phyloP scores from a whole-genome alignment of 768 basidiomycete species.

The Boletus edulis region DNA sequence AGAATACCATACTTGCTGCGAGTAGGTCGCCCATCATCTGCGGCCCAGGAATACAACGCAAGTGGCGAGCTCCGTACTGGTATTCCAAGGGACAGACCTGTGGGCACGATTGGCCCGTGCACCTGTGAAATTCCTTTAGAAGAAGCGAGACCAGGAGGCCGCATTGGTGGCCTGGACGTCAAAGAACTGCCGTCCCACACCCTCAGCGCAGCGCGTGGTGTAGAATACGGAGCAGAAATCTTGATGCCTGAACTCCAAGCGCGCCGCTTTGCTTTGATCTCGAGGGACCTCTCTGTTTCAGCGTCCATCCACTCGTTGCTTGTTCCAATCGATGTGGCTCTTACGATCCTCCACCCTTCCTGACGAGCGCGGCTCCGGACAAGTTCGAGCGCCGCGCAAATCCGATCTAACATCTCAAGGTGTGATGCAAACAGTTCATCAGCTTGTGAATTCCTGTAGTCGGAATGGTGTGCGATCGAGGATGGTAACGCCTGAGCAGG shows the following conservation, averaged over 20 bases:
- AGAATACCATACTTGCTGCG: constrained; percentile 19
- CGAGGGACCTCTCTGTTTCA: constrained; percentile 40
- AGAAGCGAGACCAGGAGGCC: constrained; percentile 23
- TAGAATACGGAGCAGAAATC: constrained; percentile 30
- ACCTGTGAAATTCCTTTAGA: background rate
- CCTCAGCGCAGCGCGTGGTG: background rate
- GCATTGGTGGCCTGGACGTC: background rate
- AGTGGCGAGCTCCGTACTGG: constrained; percentile 54
- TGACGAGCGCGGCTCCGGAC: constrained; percentile 42
- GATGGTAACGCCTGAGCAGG: background rate
- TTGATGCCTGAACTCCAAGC: constrained; percentile 64
- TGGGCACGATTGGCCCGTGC: constrained; percentile 26
- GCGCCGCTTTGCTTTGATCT: constrained; percentile 56
- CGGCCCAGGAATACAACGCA: constrained; percentile 37
- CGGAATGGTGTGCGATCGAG: background rate
- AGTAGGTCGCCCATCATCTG: constrained; percentile 34
- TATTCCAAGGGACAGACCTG: constrained; percentile 46
- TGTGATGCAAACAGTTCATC: constrained; percentile 18
- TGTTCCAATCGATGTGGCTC: constrained; percentile 24
- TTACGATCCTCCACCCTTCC: constrained; percentile 39
- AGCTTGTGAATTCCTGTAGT: background rate
- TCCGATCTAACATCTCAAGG: constrained; percentile 31
- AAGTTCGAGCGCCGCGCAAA: constrained; percentile 40
- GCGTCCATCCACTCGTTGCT: constrained; percentile 27
- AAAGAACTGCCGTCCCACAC: constrained; percentile 18